phyloP scores from a whole-genome alignment of 208 protist species.

The Hexamita inflata region DNA sequence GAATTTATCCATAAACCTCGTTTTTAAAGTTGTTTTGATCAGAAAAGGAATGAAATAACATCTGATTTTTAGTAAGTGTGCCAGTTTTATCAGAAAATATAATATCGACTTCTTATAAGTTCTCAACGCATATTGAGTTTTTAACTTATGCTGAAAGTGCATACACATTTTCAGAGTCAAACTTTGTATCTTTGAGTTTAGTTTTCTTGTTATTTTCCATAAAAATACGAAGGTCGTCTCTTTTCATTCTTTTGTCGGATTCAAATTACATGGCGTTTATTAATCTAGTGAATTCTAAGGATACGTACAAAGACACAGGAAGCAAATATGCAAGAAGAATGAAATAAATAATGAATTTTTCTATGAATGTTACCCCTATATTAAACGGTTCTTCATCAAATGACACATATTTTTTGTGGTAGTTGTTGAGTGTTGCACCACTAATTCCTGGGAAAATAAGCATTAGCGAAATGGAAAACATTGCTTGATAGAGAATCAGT shows the following conservation, averaged over 20 bases:
- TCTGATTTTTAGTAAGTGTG: conserved; percentile 86
- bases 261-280: background rate
- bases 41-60: conserved; percentile 51
- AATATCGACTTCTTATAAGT: conserved; percentile 82
- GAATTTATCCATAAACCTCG: too few relatives aligned
- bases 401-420: background rate
- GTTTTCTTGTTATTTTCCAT: background rate
- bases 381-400: background rate
- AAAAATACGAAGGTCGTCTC: background rate
- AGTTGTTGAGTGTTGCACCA: background rate
- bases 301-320: background rate
- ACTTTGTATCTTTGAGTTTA: background rate
- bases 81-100: conserved; percentile 92
- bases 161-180: background rate
- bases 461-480: background rate
- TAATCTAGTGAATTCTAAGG: background rate
- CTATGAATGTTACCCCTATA: too few relatives aligned
- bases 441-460: background rate
- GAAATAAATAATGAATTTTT: background rate
- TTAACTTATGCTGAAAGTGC: background rate
- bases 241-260: background rate
- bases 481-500: background rate
- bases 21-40: background rate
- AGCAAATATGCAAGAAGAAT: background rate
- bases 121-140: conserved; percentile 53